Conservation (phyloP, 2,329 filamentous ascomycete species). For the Mycosphaerella sp. region DNA sequence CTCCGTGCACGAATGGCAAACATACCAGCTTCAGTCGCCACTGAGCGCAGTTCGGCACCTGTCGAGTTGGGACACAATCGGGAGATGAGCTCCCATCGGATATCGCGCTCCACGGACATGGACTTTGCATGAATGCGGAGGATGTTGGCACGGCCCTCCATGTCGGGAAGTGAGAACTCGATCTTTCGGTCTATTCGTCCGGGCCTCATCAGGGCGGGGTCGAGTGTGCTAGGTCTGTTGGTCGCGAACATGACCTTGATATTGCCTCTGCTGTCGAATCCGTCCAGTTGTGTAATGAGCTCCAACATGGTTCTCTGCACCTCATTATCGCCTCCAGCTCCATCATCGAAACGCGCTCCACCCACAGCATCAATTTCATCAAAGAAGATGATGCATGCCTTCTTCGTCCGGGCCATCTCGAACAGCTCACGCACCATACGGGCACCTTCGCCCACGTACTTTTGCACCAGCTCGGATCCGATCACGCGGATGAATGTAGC, state of each 20-base stretch:
- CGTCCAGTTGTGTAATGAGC: constrained; percentile 91
- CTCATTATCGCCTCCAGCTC: constrained; percentile 93
- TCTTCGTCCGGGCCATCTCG: constrained; percentile 99
- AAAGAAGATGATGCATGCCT: constrained; percentile 99
- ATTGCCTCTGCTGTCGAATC: constrained; percentile 92
- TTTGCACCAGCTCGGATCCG: constrained; percentile 94
- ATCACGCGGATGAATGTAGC: constrained; percentile 99
- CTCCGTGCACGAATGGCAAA: constrained; percentile 89
- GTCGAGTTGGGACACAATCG: constrained; percentile 95
- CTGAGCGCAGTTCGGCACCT: constrained; percentile 89
- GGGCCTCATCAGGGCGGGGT: constrained; percentile 94
- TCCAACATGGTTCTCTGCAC: constrained; percentile 98
- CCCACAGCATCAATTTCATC: constrained; percentile 97
- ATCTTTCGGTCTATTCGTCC: constrained; percentile 99
- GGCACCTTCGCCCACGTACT: constrained; percentile 97
- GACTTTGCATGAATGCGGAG: constrained; percentile 98
- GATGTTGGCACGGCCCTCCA: constrained; percentile 96
- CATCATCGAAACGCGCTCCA: constrained; percentile 92
- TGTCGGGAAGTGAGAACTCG: constrained; percentile 93
- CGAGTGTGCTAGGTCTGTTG: constrained; percentile 89
- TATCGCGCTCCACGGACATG: constrained; percentile 98
- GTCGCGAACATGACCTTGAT: constrained; percentile 99
- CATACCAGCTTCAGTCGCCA: constrained; percentile 98
- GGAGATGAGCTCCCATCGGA: constrained; percentile 97
- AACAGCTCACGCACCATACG: constrained; percentile 98